Conservation (phyloP, 2,329 filamentous ascomycete genomes). For the Colletotrichum somersetense region DNA sequence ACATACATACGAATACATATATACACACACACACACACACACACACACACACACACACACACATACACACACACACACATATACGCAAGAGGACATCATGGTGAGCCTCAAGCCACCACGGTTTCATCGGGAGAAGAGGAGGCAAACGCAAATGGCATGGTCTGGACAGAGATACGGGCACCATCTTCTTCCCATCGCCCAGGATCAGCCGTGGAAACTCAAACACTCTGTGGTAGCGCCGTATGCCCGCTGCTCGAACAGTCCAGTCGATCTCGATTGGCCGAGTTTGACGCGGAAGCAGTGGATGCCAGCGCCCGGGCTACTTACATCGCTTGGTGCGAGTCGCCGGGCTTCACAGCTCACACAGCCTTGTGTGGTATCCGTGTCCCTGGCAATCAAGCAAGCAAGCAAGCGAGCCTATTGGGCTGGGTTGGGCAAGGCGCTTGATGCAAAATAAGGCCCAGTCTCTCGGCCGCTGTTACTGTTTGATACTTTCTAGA, state of each 20-base stretch:
- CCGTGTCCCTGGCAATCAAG: not conserved
- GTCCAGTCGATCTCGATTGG: slow-evolving; percentile 1
- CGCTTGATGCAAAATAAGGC: not conserved
- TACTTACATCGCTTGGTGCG: not conserved
- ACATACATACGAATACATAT: no score
- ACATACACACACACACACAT: not conserved
- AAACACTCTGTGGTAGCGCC: slow-evolving; percentile 18
- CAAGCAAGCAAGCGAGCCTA: not conserved
- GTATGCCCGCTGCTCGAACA: slow-evolving; percentile 7
- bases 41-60: not conserved
- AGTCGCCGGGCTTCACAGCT: slow-evolving; percentile 6
- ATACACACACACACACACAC: not conserved
- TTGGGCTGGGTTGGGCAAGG: slow-evolving; percentile 4
- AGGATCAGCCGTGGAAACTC: slow-evolving; percentile 25
- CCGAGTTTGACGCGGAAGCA: slow-evolving; percentile 12
- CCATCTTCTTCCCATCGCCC: slow-evolving; percentile 19
- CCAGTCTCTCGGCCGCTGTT: slow-evolving; percentile 8
- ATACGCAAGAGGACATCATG: slow-evolving; percentile 3
- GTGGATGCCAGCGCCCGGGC: slow-evolving; percentile 2
- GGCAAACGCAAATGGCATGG: slow-evolving; percentile 16
- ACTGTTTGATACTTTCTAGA: slow-evolving; percentile 4
- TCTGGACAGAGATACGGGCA: slow-evolving; percentile 25
- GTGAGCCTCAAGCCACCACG: slow-evolving; percentile 28
- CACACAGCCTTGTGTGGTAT: slow-evolving; percentile 2
- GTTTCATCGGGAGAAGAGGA: slow-evolving; percentile 28